These are phyloP conservation scores for Panus rudis DNA, from an alignment of 768 basidiomycete genomes.

Conservation along the genomic window DNA sequence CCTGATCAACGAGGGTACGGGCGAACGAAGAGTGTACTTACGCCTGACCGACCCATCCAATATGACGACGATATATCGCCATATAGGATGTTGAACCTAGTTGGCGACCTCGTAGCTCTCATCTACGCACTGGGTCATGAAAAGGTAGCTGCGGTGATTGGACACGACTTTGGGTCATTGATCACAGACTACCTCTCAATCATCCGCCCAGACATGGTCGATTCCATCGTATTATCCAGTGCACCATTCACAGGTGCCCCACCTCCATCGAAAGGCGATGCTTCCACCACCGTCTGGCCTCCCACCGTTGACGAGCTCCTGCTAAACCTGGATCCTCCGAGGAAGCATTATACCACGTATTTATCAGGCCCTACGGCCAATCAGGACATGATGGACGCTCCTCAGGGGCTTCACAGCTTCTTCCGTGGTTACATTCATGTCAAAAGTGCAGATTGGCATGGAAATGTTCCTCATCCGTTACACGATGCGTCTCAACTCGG, in stretches of 20 bases:
- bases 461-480: slow-evolving; percentile 36
- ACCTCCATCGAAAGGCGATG: no score
- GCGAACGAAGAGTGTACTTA: slow-evolving; percentile 16
- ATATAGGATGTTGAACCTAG: slow-evolving; percentile 44
- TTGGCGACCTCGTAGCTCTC: slow-evolving; percentile 44
- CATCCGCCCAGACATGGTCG: slow-evolving; percentile 50
- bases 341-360: slow-evolving; percentile 53
- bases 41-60: slow-evolving; percentile 16
- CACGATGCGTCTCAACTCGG: slow-evolving; percentile 30
- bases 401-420: slow-evolving; percentile 39
- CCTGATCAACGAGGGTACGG: slow-evolving; percentile 57
- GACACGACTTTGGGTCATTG: slow-evolving; percentile 54
- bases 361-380: slow-evolving; percentile 42
- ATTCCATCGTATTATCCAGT: slow-evolving; percentile 52
- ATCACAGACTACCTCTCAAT: slow-evolving; percentile 49
- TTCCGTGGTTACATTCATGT: slow-evolving; percentile 50
- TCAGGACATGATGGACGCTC: slow-evolving; percentile 33
- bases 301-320: slow-evolving; percentile 27
- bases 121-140: slow-evolving; percentile 44
- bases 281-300: no score
- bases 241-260: slow-evolving; percentile 46
- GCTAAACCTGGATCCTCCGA: slow-evolving; percentile 37
- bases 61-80: slow-evolving; percentile 46
- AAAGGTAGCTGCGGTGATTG: slow-evolving; percentile 42
- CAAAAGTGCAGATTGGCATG: slow-evolving; percentile 50